Base-by-base conservation (phyloP, 2,329 filamentous ascomycete genomes). In the Aspergillus sclerotialis region DNA sequence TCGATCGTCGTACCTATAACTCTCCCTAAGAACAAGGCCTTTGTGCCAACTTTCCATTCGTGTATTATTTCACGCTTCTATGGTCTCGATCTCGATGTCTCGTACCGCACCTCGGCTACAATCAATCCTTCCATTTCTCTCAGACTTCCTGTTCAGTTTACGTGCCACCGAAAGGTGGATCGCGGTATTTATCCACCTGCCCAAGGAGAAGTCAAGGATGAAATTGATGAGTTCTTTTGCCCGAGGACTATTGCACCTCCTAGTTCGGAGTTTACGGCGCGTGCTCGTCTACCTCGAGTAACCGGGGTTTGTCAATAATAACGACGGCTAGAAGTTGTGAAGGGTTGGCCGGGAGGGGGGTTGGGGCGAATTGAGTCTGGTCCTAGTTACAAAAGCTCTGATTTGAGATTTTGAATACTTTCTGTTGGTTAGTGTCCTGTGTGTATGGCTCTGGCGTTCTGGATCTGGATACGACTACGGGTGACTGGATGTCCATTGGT, bases 21-120 rank as follows among this genome's bases (percentile, higher is more conserved):
- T 1, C 67, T 83, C 0, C 80, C 81, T 2, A 50, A 53, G n/a
- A 64, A 64, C 42, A 82, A 80, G 46, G 63, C 70, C 16, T 82
- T 82, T 53, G 61, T 82, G 13, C 82, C 81, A 2, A 80, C 79
- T 2, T 86, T 85, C 61, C 77, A 84, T 62, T 71, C 73, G 25
- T 86, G 81, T 54, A 69, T 84, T 34, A 63, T 78, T 28, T 77
- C 75, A n/a, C 70, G 82, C 33, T 61, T 69, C 12, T 85, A 86
- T 54, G 57, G 65, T 4, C 68, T 86, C 10, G 72, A 77, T 34
- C 58, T 85, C 37, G 64, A 67, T 10, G 57, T 85, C 14, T 68
- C 71, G 3, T 68, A 75, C 32, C 69, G 73, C 45, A 68, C 70
- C 0, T 67, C 70, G 0, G 56, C 66, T 30, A 56, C 64, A 33